phyloP scores from a whole-genome alignment of 1,284 basidiomycete genomes.

The Cryptococcus floricola region DNA sequence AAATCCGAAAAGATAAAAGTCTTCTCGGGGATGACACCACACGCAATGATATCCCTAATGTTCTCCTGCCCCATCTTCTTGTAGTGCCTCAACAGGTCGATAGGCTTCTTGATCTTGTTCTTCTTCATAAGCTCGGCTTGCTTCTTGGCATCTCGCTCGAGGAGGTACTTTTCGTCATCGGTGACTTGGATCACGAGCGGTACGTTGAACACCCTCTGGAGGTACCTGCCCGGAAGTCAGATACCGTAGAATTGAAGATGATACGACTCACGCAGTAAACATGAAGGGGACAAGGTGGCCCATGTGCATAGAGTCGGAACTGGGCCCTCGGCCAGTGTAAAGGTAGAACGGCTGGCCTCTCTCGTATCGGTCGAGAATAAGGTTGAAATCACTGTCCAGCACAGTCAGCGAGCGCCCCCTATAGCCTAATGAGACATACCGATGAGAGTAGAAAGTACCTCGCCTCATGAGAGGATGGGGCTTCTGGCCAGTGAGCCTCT shows the following conservation, averaged over 20 bases:
- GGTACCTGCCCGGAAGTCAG: conserved; percentile 60
- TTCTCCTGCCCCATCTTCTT: conserved; percentile 80
- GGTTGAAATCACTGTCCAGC: conserved; percentile 74
- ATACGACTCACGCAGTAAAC: conserved; percentile 80
- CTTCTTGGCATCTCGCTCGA: conserved; percentile 71
- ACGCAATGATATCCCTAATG: conserved; percentile 92
- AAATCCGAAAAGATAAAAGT: conserved; percentile 97
- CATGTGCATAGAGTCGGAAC: conserved; percentile 94
- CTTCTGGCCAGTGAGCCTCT: conserved; percentile 80
- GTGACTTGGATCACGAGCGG: conserved; percentile 94
- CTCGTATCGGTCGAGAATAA: conserved; percentile 92
- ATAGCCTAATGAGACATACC: conserved; percentile 55
- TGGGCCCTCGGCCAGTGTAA: conserved; percentile 96
- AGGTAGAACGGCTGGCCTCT: conserved; percentile 96
- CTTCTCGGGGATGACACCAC: conserved; percentile 86
- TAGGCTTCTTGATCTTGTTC: conserved; percentile 43
- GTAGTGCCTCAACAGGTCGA: conserved; percentile 68
- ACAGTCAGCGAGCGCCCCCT: background rate
- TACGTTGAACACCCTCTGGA: conserved; percentile 94
- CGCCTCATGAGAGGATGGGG: conserved; percentile 89
- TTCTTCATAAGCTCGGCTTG: conserved; percentile 46
- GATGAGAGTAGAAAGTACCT: conserved; percentile 97
- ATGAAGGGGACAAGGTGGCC: conserved; percentile 97
- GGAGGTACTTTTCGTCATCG: conserved; percentile 98
- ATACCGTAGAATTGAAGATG: too few relatives aligned